Conservation (phyloP, 176 grass and related monocot genomes). For the Aegilops speltoides region DNA sequence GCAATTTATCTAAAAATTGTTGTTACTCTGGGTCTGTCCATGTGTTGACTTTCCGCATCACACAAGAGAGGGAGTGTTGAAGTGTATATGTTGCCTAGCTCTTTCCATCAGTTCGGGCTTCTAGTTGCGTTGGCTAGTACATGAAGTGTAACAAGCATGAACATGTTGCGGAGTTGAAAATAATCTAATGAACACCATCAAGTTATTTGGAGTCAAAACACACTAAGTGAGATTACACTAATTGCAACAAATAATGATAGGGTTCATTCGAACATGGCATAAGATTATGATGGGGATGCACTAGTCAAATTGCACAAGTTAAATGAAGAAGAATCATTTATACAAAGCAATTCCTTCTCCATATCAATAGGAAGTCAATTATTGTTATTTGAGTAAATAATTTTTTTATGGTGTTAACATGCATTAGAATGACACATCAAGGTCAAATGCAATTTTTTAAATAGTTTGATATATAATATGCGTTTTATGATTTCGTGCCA, state of each 20-base stretch:
- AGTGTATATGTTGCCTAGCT: too few species aligned
- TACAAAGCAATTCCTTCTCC: neutral
- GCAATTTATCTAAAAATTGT: too few species aligned
- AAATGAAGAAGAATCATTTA: neutral
- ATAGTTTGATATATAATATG: neutral
- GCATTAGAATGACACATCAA: neutral
- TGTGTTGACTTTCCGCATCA: too few species aligned
- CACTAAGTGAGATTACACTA: neutral
- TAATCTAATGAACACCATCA: too few species aligned
- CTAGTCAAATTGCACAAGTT: neutral
- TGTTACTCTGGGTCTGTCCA: too few species aligned
- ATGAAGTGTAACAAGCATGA: too few species aligned
- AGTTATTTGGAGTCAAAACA: neutral
- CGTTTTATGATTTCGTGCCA: neutral
- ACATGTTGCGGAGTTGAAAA: too few species aligned
- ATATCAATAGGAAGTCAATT: neutral
- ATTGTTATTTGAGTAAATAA: neutral
- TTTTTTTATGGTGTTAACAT: neutral
- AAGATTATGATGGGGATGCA: neutral
- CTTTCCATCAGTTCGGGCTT: too few species aligned
- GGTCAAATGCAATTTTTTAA: neutral
- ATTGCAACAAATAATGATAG: neutral
- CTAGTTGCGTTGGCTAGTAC: too few species aligned
- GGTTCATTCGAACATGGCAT: neutral
- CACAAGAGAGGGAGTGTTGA: too few species aligned